phyloP scores from a whole-genome alignment of 2,329 filamentous ascomycete genomes.

The Alternaria alternata region DNA sequence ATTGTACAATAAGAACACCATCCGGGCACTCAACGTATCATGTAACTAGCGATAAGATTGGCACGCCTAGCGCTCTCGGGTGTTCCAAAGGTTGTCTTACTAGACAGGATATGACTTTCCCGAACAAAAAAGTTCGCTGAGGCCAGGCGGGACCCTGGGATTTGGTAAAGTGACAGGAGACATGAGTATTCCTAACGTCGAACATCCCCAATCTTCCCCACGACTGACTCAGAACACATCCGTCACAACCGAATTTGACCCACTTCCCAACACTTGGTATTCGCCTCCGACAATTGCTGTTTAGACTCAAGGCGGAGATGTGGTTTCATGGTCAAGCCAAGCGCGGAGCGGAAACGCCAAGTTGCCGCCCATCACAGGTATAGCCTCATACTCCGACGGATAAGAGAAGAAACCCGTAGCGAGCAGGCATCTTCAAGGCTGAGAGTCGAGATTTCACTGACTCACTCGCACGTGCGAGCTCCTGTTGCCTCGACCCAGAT shows the following conservation, averaged over 20 bases:
- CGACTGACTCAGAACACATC: background rate
- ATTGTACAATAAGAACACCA: background rate
- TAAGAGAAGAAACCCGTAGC: no score
- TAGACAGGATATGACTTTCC: background rate
- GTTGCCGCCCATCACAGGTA: background rate
- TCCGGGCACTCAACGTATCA: background rate
- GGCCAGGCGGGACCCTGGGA: background rate
- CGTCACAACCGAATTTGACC: background rate
- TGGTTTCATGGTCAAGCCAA: constrained; percentile 6
- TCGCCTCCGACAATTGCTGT: constrained; percentile 1
- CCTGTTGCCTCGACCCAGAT: no score
- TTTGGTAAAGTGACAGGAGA: background rate
- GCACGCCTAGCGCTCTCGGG: background rate
- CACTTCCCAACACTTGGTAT: background rate
- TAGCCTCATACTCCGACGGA: background rate
- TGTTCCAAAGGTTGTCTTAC: background rate
- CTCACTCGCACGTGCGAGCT: background rate
- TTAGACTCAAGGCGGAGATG: background rate
- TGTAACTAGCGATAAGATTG: background rate
- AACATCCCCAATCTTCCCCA: background rate
- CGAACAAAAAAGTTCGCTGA: background rate
- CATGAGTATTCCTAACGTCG: background rate
- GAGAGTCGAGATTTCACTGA: background rate
- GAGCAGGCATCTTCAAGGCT: background rate
- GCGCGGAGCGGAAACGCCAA: constrained; percentile 14